Conservation (phyloP, 192 early-diverging fungal genomes). For the Backusella australiensis region DNA sequence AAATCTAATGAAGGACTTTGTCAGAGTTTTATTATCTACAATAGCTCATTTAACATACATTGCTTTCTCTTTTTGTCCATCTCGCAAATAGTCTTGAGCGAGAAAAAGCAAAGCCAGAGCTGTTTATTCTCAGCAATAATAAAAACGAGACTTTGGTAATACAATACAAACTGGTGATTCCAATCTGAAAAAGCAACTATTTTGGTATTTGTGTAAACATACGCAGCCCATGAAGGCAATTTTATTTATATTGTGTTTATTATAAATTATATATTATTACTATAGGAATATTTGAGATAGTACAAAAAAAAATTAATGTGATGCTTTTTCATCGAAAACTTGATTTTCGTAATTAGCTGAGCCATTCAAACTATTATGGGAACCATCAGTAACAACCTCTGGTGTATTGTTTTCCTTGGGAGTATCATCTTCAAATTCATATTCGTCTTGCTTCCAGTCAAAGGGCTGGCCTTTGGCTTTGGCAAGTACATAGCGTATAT, state of each 20-base stretch:
- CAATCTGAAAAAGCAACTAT: too few relatives aligned
- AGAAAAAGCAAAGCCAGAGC: too few relatives aligned
- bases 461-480: constrained; percentile 23
- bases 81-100: too few relatives aligned
- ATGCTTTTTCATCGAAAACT: background rate
- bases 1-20: too few relatives aligned
- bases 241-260: background rate
- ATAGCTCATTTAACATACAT: too few relatives aligned
- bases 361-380: background rate
- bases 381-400: background rate
- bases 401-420: background rate
- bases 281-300: background rate
- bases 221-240: background rate
- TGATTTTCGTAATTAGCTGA: background rate
- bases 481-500: constrained; percentile 28
- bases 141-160: too few relatives aligned
- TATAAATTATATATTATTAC: background rate
- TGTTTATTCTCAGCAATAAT: too few relatives aligned
- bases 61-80: too few relatives aligned
- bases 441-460: constrained; percentile 24
- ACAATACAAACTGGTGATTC: too few relatives aligned
- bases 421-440: constrained; percentile 26
- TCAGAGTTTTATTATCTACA: too few relatives aligned
- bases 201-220: too few relatives aligned
- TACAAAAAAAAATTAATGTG: background rate